phyloP scores from a whole-genome alignment of 225 moss, liverwort and hornwort species.

The Sphagnum tenellum region DNA sequence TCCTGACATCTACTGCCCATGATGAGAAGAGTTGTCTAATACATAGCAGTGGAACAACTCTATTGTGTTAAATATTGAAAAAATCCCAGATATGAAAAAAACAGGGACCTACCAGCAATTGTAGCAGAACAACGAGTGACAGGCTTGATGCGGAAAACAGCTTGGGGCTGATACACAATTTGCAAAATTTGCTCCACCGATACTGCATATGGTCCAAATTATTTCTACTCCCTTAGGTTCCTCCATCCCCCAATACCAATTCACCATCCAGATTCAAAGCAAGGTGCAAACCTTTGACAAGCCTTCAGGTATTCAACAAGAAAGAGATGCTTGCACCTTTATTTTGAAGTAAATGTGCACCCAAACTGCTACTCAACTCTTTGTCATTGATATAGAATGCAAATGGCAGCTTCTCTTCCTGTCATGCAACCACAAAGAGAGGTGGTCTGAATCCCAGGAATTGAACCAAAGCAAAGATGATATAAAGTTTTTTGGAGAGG shows the following conservation, averaged over 20 bases:
- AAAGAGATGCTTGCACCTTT: conserved; percentile 24
- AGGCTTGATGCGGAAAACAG: conserved; percentile 85
- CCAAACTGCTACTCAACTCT: conserved; percentile 70
- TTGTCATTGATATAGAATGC: conserved; percentile 81
- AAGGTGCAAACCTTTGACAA: no score
- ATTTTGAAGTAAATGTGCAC: conserved; percentile 61
- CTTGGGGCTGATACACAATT: conserved; percentile 95
- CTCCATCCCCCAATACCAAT: no score
- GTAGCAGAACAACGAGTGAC: conserved; percentile 94
- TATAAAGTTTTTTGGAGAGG: not conserved
- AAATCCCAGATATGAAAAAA: no score
- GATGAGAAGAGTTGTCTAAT: no score
- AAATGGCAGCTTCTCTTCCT: conserved; percentile 91
- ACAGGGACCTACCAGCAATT: conserved; percentile 59
- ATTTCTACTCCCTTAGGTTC: no score
- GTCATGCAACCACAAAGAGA: conserved; percentile 3
- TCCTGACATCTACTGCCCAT: not conserved
- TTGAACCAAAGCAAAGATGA: not conserved
- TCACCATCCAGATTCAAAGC: no score
- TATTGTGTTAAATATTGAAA: no score
- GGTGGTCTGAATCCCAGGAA: not conserved
- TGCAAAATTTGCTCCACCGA: conserved; percentile 85
- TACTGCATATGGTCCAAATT: conserved; percentile 31
- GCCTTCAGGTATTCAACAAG: no score
- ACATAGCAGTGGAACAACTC: no score